A percentile compares a stretch with the other conserved stretches of the same genome.
phyloP scores from a whole-genome alignment of 2,329 filamentous ascomycete genomes.

The Monilinia fructigena region DNA sequence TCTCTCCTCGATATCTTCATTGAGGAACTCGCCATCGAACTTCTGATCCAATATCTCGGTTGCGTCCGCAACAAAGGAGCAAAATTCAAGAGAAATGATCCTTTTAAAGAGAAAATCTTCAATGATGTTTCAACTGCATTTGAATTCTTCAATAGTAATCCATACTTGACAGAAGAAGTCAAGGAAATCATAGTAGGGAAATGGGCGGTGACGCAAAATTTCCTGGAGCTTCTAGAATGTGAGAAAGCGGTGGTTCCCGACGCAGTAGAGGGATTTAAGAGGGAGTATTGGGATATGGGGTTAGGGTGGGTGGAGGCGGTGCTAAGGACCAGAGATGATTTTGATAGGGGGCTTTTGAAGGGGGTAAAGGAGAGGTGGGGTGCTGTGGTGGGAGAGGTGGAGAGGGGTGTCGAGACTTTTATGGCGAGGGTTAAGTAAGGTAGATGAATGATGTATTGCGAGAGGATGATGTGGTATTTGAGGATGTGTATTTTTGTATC shows the following conservation, averaged over 20 bases:
- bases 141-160: slow-evolving; percentile 74
- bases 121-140: slow-evolving; percentile 90
- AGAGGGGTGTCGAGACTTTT: slow-evolving; percentile 82
- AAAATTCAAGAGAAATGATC: slow-evolving; percentile 82
- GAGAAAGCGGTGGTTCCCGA: slow-evolving; percentile 72
- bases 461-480: background rate
- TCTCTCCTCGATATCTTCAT: slow-evolving; percentile 87
- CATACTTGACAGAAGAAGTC: slow-evolving; percentile 62
- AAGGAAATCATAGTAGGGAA: slow-evolving; percentile 76
- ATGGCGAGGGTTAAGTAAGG: slow-evolving; percentile 84
- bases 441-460: background rate
- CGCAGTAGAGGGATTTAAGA: slow-evolving; percentile 81
- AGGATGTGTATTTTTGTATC: background rate
- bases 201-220: slow-evolving; percentile 86
- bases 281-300: slow-evolving; percentile 87
- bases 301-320: slow-evolving; percentile 95
- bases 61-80: slow-evolving; percentile 85
- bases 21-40: slow-evolving; percentile 88
- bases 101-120: slow-evolving; percentile 89
- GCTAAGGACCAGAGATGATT: slow-evolving; percentile 83
- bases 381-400: slow-evolving; percentile 75
- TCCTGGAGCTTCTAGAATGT: slow-evolving; percentile 74
- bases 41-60: slow-evolving; percentile 81
- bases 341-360: slow-evolving; percentile 86
- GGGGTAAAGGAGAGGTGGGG: slow-evolving; percentile 86